A percentile compares a stretch with the other conserved stretches of the same genome.
phyloP scores from a whole-genome alignment of 2,329 filamentous ascomycete species.

The Diaporthe longicolla region DNA sequence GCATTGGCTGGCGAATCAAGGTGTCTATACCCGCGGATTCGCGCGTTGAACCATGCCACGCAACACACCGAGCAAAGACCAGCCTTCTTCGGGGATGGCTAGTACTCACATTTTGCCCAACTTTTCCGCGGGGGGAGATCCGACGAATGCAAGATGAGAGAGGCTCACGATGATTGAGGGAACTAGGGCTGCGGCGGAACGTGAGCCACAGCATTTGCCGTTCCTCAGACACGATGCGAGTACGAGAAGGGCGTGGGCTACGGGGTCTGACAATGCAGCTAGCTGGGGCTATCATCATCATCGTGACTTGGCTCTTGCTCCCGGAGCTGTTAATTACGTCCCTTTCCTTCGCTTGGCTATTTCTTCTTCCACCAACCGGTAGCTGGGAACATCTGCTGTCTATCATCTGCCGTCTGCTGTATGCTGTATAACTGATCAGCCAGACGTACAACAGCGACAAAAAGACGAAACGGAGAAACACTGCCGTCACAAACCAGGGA shows the following conservation, averaged over 20 bases:
- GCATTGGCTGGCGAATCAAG: slow-evolving; percentile 5
- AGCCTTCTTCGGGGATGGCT: background rate
- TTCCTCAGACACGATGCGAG: background rate
- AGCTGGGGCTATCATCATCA: background rate
- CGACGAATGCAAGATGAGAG: background rate
- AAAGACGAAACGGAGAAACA: too few species aligned
- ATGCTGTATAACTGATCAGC: too few species aligned
- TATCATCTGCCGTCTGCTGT: background rate
- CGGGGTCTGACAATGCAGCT: background rate
- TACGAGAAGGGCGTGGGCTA: background rate
- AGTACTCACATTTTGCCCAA: background rate
- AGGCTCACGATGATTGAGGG: slow-evolving; percentile 16
- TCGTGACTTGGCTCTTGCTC: background rate
- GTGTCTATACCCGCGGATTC: background rate
- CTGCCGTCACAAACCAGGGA: background rate
- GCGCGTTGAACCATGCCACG: slow-evolving; percentile 1
- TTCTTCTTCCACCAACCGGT: slow-evolving; percentile 2
- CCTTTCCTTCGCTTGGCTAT: slow-evolving; percentile 3
- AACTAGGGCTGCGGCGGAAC: slow-evolving; percentile 13
- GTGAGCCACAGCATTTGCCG: background rate
- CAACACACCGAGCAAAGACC: background rate
- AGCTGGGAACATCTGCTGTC: background rate
- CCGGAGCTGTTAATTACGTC: background rate
- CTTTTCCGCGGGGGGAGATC: background rate
- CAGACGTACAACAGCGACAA: too few species aligned